Evolutionary conservation across 2,329 filamentous ascomycete genomes (phyloP).

Genomic region (Amylocarpus encephaloides): DNA sequence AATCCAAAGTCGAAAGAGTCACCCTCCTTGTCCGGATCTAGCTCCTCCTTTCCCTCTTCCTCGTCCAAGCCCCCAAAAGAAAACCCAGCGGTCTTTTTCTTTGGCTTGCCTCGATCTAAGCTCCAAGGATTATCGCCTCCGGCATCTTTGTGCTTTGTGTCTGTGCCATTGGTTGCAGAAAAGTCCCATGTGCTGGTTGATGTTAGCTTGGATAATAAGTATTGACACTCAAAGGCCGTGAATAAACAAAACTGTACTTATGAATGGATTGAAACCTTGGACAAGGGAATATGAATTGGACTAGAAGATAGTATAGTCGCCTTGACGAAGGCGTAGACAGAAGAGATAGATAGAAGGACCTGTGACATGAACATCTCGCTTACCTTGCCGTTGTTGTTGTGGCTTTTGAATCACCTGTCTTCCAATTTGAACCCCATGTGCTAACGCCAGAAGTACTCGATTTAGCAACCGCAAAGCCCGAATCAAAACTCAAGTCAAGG

Average conservation of each 20-base stretch:
- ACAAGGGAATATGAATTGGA: no score
- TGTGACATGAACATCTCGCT: background rate
- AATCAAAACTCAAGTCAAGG: slow-evolving; percentile 48
- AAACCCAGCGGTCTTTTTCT: slow-evolving; percentile 44
- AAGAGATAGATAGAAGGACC: no score
- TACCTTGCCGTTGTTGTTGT: slow-evolving; percentile 21
- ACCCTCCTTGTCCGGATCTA: slow-evolving; percentile 29
- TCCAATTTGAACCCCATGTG: slow-evolving; percentile 56
- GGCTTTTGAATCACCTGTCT: slow-evolving; percentile 35
- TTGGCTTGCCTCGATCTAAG: slow-evolving; percentile 41
- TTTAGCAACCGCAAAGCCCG: slow-evolving; percentile 38
- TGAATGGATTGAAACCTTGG: no score
- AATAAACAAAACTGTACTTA: no score
- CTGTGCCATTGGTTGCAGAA: slow-evolving; percentile 29
- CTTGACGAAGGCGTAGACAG: no score
- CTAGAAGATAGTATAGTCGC: no score
- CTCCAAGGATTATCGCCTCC: slow-evolving; percentile 46
- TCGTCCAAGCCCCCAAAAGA: slow-evolving; percentile 44
- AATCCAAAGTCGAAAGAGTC: slow-evolving; percentile 34
- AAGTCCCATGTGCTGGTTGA: slow-evolving; percentile 23
- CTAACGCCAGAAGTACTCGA: slow-evolving; percentile 41
- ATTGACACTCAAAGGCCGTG: no score
- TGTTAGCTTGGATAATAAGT: background rate
- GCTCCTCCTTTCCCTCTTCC: slow-evolving; percentile 30
- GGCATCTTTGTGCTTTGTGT: slow-evolving; percentile 37